Conservation (phyloP, 2,329 filamentous ascomycete genomes). For the Drechslera avenae region DNA sequence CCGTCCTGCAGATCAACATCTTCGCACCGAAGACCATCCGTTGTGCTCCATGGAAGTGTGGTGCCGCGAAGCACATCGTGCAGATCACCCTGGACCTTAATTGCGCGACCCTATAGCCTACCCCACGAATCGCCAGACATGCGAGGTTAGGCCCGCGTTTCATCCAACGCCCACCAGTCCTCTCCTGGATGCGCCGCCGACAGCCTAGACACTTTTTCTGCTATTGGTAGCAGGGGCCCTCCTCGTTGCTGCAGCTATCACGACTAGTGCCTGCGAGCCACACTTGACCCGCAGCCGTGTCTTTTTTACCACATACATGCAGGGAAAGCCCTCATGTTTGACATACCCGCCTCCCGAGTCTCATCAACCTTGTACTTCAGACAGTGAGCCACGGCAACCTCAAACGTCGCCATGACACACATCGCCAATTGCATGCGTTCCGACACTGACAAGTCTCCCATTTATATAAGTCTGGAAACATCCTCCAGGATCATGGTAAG, state of each 20-base stretch:
- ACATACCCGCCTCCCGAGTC: constrained; percentile 48
- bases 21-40: constrained; percentile 15
- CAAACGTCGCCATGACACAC: constrained; percentile 50
- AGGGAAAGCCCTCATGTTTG: constrained; percentile 50
- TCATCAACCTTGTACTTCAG: constrained; percentile 47
- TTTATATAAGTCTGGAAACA: constrained; percentile 49
- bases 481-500: constrained; percentile 41
- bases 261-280: constrained; percentile 44
- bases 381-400: constrained; percentile 44
- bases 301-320: constrained; percentile 44
- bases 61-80: constrained; percentile 32
- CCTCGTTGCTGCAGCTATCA: constrained; percentile 44
- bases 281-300: constrained; percentile 43
- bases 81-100: constrained; percentile 35
- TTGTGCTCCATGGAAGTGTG: constrained; percentile 17
- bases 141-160: constrained; percentile 47
- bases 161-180: constrained; percentile 41
- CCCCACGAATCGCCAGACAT: constrained; percentile 49
- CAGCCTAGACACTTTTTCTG: constrained; percentile 43
- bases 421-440: constrained; percentile 52
- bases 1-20: constrained; percentile 24
- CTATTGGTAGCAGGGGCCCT: constrained; percentile 40
- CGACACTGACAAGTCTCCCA: constrained; percentile 36
- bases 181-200: constrained; percentile 41
- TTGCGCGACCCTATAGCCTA: constrained; percentile 34